phyloP scores from a whole-genome alignment of 192 early-diverging fungal genomes.

The Mortierella hygrophila region DNA sequence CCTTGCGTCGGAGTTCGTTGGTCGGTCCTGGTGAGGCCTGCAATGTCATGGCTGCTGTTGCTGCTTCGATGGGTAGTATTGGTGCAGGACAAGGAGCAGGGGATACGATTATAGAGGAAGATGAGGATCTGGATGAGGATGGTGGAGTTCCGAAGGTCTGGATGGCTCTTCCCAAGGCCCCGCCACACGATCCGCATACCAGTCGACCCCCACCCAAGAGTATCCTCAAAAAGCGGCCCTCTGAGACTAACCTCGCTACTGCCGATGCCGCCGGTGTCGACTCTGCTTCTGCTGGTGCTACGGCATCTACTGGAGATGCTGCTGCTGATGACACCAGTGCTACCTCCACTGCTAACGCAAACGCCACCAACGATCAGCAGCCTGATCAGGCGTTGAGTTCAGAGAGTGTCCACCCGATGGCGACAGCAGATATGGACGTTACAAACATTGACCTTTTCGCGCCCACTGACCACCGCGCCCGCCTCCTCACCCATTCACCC shows the following conservation, averaged over 20 bases:
- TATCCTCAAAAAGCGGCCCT: constrained; percentile 36
- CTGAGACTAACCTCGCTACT: neutral
- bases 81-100: neutral
- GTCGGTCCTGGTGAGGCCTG: neutral
- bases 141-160: neutral
- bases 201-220: constrained; percentile 25
- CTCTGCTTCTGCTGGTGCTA: neutral
- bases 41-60: constrained; percentile 5
- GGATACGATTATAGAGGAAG: neutral
- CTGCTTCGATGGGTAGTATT: neutral
- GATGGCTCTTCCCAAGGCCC: constrained; percentile 20
- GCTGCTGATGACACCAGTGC: neutral
- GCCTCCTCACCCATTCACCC: constrained; percentile 31
- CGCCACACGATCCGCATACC: constrained; percentile 5
- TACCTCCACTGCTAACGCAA: neutral
- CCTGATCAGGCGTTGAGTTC: neutral
- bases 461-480: constrained; percentile 26
- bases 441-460: neutral
- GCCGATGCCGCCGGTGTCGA: neutral
- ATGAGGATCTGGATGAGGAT: neutral
- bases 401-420: constrained; percentile 34
- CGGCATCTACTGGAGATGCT: neutral
- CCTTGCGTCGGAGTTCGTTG: constrained; percentile 20
- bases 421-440: constrained; percentile 1
- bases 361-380: neutral